Evolutionary conservation across 2,329 filamentous ascomycete species (phyloP), one percentile per base, ranked within the genome.

Genomic region (Didymella arachidicola): DNA sequence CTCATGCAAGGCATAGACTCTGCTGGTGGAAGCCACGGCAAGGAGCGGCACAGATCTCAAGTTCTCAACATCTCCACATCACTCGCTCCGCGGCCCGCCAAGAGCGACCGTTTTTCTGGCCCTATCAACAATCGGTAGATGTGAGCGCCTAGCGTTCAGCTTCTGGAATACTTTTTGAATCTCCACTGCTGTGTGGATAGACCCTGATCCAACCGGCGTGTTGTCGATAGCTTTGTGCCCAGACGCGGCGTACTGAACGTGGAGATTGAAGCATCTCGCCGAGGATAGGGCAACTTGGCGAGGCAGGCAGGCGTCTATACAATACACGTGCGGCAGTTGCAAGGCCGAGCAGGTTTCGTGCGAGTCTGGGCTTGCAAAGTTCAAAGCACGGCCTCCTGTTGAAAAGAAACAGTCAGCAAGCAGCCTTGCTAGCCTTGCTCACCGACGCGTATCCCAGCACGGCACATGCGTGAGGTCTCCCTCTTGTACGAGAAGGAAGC

Each of bases 121-220:
- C 30, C 44, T 39, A 36, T 53, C 46, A 30, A 44, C 50, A 53
- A 53, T 53, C 50, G 45, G 47, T 51, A 53, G 30, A 54, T 14
- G 32, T 6, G 25, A 19, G n/a, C 11, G 41, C n/a, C 45, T 54
- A 59, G 46, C 46, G 50, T 36, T 45, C 27, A 34, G 27, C 50
- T 44, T 11, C 22, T 48, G 19, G n/a, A 38, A 29, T 27, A 27
- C 7, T 14, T 39, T 45, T 49, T 34, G 16, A 18, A n/a, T 36
- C 29, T 30, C 32, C 8, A 29, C 14, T 29, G 30, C 50, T 10
- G 32, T 29, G 30, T 27, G 22, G 30, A 2, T 22, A 38, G 50
- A 45, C 39, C 38, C 39, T 32, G 19, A 25, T 25, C 19, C 19
- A 7, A 7, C 22, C 10, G 22, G n/a, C 29, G 39, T 36, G 19